Percentiles rank a stretch among this genome's conserved stretches.
Evolutionary conservation across 208 protist species (phyloP).

Genomic region (Eutreptiella sp.): DNA sequence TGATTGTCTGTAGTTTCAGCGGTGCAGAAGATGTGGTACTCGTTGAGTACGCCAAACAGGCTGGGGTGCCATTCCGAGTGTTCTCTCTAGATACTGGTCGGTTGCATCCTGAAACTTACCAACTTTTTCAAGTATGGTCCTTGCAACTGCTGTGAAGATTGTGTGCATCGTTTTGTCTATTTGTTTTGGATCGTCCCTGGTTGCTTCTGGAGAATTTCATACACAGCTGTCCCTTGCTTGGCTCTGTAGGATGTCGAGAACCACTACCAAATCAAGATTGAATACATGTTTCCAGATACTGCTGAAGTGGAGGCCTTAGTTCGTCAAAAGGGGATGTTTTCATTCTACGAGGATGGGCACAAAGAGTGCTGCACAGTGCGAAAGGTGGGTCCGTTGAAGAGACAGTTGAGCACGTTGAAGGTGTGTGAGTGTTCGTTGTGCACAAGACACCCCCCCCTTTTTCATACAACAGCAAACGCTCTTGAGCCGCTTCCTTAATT

Average conservation of each 20-base stretch:
- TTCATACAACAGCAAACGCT: no score
- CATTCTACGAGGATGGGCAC: slow-evolving; percentile 28
- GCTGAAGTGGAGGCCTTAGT: slow-evolving; percentile 15
- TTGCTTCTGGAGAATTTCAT: no score
- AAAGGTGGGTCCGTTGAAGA: slow-evolving; percentile 24
- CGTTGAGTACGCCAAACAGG: slow-evolving; percentile 18
- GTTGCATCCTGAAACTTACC: slow-evolving; percentile 26
- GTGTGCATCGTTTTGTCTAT: no score
- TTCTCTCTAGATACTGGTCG: slow-evolving; percentile 26
- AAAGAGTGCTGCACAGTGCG: slow-evolving; percentile 20
- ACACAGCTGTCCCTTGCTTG: no score
- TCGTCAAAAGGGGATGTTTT: slow-evolving; percentile 25
- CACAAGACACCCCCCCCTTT: no score
- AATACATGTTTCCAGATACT: slow-evolving; percentile 24
- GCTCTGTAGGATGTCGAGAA: slow-evolving; percentile 25
- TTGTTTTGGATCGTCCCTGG: no score
- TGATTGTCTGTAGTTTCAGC: no score
- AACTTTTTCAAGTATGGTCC: slow-evolving; percentile 22
- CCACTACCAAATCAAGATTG: slow-evolving; percentile 32
- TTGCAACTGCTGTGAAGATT: no score
- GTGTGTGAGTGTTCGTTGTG: no score
- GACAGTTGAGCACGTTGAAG: slow-evolving; percentile 19
- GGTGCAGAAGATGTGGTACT: slow-evolving; percentile 24
- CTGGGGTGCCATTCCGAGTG: slow-evolving; percentile 12
- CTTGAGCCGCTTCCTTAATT: no score